Evolutionary conservation across 139 green algal species (phyloP), one percentile per base, ranked within the genome.

Genomic region (Chlamydomonas sp.): DNA sequence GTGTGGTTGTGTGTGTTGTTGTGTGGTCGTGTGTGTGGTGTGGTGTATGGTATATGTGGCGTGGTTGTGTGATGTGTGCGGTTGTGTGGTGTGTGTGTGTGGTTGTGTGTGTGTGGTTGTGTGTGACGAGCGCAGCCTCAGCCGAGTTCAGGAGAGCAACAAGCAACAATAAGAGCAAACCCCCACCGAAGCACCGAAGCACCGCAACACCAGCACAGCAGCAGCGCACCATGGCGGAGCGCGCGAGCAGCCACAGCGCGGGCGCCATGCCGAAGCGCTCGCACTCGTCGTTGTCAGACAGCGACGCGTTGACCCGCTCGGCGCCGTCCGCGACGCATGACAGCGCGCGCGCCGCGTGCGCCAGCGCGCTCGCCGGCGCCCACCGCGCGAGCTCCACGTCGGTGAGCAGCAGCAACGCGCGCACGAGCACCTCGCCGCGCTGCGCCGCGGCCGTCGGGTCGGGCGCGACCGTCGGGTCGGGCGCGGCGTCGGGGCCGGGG

Each of bases 231-330:
- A 63, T 63, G 54, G 28, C 62, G 3, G 34, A 35, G 29, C 67
- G 24, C 65, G 62, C 61, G 31, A 65, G 35, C 58, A 82, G 57
- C 76, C 76, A 82, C 35, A 79, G 43, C 24, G 16, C 31, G 3
- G 72, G 61, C 5, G 34, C 4, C 26, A 82, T 47, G 16, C 68
- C 5, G 31, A 71, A 63, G 5, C 76, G 68, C 63, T 82, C 72
- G 47, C 64, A 67, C 36, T 79, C 76, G 37, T 82, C 76, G 36
- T 82, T 82, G n/a, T 79, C 76, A 16, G 48, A 47, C 61, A 76
- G 57, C 22, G 59, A 35, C 1, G 22, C 38, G 34, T 68, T 68
- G 22, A 74, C 8, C 24, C 35, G 3, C 5, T 74, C 75, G 30
- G 75, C 70, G 22, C 68, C 16, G 1, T 28, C 30, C n/a, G 34